Percentiles rank a stretch among this genome's conserved stretches.
Evolutionary conservation across 306 rosid genomes (phyloP).

Genomic region (Crataegus laevigata): DNA sequence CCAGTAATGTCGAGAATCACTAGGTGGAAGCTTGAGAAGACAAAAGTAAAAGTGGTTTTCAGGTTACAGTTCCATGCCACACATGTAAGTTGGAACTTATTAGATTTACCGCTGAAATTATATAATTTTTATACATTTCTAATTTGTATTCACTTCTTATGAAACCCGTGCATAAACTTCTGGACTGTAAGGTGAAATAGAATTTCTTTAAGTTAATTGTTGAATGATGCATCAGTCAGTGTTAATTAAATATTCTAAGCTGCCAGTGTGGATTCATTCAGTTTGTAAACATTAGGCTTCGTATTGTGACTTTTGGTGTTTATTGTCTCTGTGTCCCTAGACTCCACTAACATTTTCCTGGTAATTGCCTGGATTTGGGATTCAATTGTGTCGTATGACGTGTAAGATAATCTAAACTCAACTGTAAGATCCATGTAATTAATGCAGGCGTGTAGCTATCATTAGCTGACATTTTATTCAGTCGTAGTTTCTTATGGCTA

Average conservation of each 20-base stretch:
- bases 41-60: slow-evolving; percentile 97
- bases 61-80: slow-evolving; percentile 94
- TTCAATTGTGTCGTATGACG: not conserved
- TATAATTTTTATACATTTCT: not conserved
- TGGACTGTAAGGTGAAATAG: not conserved
- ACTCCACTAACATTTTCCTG: not conserved
- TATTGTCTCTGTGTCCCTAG: not conserved
- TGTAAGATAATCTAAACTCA: not conserved
- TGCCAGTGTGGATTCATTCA: not conserved
- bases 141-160: not conserved
- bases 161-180: not conserved
- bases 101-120: not conserved
- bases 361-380: not conserved
- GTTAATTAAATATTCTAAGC: not conserved
- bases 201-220: not conserved
- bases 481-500: not conserved
- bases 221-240: not conserved
- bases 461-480: not conserved
- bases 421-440: not conserved
- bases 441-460: not conserved
- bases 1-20: slow-evolving; percentile 79
- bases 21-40: slow-evolving; percentile 93
- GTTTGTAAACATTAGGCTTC: not conserved
- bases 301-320: not conserved
- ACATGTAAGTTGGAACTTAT: slow-evolving; percentile 55